Base-by-base conservation (phyloP, 2,329 filamentous ascomycete species). In the Mycogone perniciosa region DNA sequence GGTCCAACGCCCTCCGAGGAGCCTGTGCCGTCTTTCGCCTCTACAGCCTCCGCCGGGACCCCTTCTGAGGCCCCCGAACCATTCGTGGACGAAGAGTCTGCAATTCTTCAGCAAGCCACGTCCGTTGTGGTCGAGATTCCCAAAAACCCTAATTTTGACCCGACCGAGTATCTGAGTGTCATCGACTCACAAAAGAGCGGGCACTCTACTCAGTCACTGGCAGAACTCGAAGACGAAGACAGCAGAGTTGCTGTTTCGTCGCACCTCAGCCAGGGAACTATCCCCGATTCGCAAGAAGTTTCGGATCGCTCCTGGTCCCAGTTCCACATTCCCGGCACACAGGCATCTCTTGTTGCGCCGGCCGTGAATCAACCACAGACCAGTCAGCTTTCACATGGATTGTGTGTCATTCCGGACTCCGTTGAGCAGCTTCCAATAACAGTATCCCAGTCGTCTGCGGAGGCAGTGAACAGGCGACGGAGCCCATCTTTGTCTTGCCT, bases 211-310 rank as follows among this genome's bases (percentile, higher is more conserved):
- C 66, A 68, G 38, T 56, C 64, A 10, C 26, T 72, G 7, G 63
- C 64, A 4, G 64, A 68, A 41, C 65, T 67, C 26, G 69, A 71
- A 43, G 62, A 64, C 35, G 58, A 65, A 44, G 69, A 69, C 54
- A 59, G 61, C 26, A 61, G 62, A 39, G 50, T 66, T 40, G 50
- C 58, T 8, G 46, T 72, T 50, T 60, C 63, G 4, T 57, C 63
- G 29, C 51, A 65, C 20, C 20, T 20, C 35, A 72, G 66, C 50
- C 63, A 66, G 48, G 56, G 57, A 29, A 74, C 69, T 4, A 70
- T 76, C 27, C 71, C 71, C 0, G 73, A 76, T 52, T 76, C 74
- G 1, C 71, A 75, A 52, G 71, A 70, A 33, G 56, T 54, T 7
- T 64, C 64, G n/a, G 59, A 56, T 8, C 59, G 58, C 46, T 55